Evolutionary conservation across 2,329 filamentous ascomycete genomes (phyloP).

Genomic region (Phyllosticta citriasiana): DNA sequence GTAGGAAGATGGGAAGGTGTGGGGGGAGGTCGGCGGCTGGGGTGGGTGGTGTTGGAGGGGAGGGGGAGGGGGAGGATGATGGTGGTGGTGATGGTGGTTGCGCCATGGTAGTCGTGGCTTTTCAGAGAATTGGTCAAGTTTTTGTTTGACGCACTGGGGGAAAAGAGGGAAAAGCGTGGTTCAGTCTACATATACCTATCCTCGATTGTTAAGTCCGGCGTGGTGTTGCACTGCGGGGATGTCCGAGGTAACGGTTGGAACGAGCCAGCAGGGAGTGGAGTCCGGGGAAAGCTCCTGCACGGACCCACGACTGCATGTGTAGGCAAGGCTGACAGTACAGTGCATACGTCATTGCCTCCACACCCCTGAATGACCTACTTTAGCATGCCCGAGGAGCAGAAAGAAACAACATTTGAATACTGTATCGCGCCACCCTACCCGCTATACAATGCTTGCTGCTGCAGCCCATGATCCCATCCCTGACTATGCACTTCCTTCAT

Average conservation of each 20-base stretch:
- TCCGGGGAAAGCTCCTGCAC: not conserved
- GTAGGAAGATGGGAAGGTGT: slow-evolving; percentile 39
- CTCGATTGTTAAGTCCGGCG: not conserved
- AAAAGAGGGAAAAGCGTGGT: not conserved
- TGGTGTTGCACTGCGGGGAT: not conserved
- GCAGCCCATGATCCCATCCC: not conserved
- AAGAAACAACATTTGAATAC: not conserved
- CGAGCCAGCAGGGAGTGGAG: not conserved
- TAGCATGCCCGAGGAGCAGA: too few relatives aligned
- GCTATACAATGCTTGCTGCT: not conserved
- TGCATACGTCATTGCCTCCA: not conserved
- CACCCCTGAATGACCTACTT: too few relatives aligned
- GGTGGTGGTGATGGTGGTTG: not conserved
- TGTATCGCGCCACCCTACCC: not conserved
- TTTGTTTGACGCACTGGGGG: too few relatives aligned
- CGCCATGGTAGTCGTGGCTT: too few relatives aligned
- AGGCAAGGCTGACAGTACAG: not conserved
- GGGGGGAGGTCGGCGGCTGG: slow-evolving; percentile 49
- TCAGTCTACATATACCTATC: not conserved
- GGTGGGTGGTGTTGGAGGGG: not conserved
- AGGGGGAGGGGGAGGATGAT: not conserved
- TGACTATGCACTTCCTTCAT: not conserved
- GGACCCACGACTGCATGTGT: not conserved
- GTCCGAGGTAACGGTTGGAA: not conserved
- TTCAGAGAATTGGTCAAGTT: too few relatives aligned